These are phyloP conservation scores for Tricholoma flavovirens DNA, from an alignment of 768 basidiomycete genomes.

Conservation along the genomic window DNA sequence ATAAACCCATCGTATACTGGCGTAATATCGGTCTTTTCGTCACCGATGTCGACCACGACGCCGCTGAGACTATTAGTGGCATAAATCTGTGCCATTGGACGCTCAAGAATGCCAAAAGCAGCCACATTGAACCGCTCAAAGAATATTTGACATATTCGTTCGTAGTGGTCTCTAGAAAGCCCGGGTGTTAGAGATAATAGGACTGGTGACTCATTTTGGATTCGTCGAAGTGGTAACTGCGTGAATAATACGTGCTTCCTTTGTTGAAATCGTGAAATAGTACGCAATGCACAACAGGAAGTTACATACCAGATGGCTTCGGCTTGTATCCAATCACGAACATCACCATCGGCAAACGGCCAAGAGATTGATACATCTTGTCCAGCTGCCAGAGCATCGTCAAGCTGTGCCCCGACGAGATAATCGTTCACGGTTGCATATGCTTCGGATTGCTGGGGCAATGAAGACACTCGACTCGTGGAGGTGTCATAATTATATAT, in stretches of 20 bases:
- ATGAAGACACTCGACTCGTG: slow-evolving; percentile 41
- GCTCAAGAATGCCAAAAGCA: slow-evolving; percentile 73
- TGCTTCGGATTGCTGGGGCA: slow-evolving; percentile 37
- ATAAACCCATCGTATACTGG: slow-evolving; percentile 73
- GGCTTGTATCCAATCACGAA: slow-evolving; percentile 77
- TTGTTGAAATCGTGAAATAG: slow-evolving; percentile 3
- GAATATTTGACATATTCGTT: slow-evolving; percentile 75
- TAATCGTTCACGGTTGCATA: slow-evolving; percentile 66
- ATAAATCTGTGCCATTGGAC: slow-evolving; percentile 81
- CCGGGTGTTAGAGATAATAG: slow-evolving; percentile 65
- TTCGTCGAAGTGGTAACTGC: slow-evolving; percentile 67
- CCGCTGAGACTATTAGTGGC: slow-evolving; percentile 67
- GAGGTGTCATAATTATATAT: slow-evolving; percentile 27
- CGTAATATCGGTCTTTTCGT: slow-evolving; percentile 69
- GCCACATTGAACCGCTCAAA: slow-evolving; percentile 93
- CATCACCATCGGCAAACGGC: slow-evolving; percentile 73
- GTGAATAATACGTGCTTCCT: slow-evolving; percentile 86
- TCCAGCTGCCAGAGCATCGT: slow-evolving; percentile 70
- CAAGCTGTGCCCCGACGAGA: slow-evolving; percentile 73
- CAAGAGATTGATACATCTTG: slow-evolving; percentile 73
- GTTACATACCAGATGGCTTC: slow-evolving; percentile 80
- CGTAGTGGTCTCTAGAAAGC: slow-evolving; percentile 61
- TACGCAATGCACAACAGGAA: background rate
- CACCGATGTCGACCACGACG: slow-evolving; percentile 77
- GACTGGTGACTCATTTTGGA: slow-evolving; percentile 84